Base-by-base conservation (phyloP, 2,329 filamentous ascomycete genomes). In the Phoma sp. region DNA sequence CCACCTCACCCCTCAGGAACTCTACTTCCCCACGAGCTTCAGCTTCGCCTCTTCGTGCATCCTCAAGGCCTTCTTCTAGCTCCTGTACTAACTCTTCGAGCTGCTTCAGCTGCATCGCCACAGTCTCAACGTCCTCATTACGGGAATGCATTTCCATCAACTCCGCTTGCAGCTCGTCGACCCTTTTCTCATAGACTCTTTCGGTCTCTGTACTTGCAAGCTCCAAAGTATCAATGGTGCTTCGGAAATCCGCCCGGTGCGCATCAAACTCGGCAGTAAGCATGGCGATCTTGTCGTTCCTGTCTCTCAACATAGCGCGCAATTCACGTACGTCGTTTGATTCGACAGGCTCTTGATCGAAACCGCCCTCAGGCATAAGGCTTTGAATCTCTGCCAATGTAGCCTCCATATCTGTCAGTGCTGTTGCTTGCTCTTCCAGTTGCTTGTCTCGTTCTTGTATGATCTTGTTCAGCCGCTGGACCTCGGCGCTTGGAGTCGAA, bases 11-110 rank as follows among this genome's bases (percentile, higher is more conserved):
- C 25, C 95, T 84, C 32, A 99, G 78, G 70, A 98, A 98, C 73
- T 99, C 95, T 3, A 97, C 93, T 73, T 99, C 95, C 0, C 92
- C 93, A 54, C 95, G 86, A 27, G 95, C 95, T 78, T 99, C 95
- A 8, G 93, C 93, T 77, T 99, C 95, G 6, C 95, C 95, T 51
- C 95, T 84, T 49, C 95, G 84, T 42, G 95, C 93, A 77, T 99
- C 95, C 76, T 99, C 95, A 1, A 99, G 81, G 0, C 95, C 95
- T 75, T 99, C 95, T 74, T 99, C 95, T 0, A 99, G 84, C 73
- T 99, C 95, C 65, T 96, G 93, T 2, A 99, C 95, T 30, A 98
- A 83, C 72, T 98, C 93, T 73, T 98, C 95, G 1, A 99, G 82
- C 75, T 96, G 92, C 78, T 96, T 97, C 49, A 99, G 82, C 75